Base-by-base conservation (phyloP, 305 asterid species). In the Ruellia speciosa region DNA sequence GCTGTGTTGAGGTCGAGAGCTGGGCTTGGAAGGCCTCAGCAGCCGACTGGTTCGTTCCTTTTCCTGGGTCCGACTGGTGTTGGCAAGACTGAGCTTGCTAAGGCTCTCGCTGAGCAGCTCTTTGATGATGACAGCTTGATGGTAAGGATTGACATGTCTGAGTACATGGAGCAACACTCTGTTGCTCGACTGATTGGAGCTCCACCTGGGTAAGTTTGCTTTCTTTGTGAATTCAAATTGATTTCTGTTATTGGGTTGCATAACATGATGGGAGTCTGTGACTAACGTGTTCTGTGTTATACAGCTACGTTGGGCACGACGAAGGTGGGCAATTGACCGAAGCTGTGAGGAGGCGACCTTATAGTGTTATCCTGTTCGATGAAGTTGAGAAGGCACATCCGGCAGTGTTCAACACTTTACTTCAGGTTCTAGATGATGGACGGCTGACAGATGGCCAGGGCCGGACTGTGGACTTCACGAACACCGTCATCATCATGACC, bases 1-100 rank as follows among this genome's bases (percentile, higher is more conserved):
- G 96, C 96, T 54, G 96, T 90, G 12, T 61, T 90, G 66, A 79
- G 98, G 48, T 87, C 96, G 0, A 68, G 96, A 40, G 96, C 94
- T 0, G 96, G 98, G 9, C 70, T 90, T 8, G 98, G 95, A 34
- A 63, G 95, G 64, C 83, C 95, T 2, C 93, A 85, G 18, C 96
- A 90, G 64, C 96, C 98, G 2, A 87, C 89, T 0, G 95, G 98
- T 13, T 90, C 98, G 5, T 90, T 90, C 78, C 83, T 90, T 5
- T 90, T 90, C 74, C 59, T 90, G 68, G 96, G 98, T 4, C 96
- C 96, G 3, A 87, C 98, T 0, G 98, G 98, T 55, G 98, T 90
- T 19, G 96, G 95, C 0, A 90, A 87, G 49, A 90, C 96, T 0
- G 98, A 90, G 70, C 95, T 90, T 15, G 95, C 98, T 0, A 90